These are phyloP conservation scores for Litsea cubeba DNA, from an alignment of 164 flowering plant species.

Conservation along the genomic window DNA sequence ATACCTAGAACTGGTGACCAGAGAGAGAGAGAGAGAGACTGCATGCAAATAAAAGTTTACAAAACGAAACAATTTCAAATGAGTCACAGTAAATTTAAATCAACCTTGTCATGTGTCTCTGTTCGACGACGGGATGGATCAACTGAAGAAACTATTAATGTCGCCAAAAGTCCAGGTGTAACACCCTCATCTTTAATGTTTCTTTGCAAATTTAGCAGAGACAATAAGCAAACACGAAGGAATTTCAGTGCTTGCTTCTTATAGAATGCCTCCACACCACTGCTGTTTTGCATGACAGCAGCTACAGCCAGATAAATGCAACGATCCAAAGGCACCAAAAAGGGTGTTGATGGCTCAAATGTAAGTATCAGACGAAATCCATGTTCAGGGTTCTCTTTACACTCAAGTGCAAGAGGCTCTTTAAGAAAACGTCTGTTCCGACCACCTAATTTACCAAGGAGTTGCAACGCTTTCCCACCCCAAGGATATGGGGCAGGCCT, in stretches of 20 bases:
- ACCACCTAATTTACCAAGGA: slow-evolving; percentile 97
- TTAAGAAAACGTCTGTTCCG: slow-evolving; percentile 95
- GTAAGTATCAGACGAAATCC: slow-evolving; percentile 98
- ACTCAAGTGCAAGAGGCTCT: slow-evolving; percentile 94
- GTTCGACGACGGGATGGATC: slow-evolving; percentile 66
- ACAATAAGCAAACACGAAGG: slow-evolving; percentile 84
- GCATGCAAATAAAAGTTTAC: neutral
- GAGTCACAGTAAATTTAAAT: slow-evolving; percentile 6
- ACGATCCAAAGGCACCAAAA: slow-evolving; percentile 96
- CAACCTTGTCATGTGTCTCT: slow-evolving; percentile 83
- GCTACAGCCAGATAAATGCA: slow-evolving; percentile 88
- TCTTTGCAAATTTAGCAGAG: slow-evolving; percentile 89
- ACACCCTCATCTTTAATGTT: slow-evolving; percentile 52
- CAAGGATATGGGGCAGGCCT: slow-evolving; percentile 90
- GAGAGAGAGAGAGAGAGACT: neutral
- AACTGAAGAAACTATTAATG: slow-evolving; percentile 54
- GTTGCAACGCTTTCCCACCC: slow-evolving; percentile 88
- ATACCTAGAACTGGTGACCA: neutral
- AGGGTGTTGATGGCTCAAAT: slow-evolving; percentile 96
- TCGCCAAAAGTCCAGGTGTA: slow-evolving; percentile 54
- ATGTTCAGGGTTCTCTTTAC: slow-evolving; percentile 99
- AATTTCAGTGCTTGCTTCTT: slow-evolving; percentile 88
- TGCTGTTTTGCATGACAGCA: slow-evolving; percentile 62
- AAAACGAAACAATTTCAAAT: neutral
- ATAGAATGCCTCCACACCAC: slow-evolving; percentile 67